A percentile compares a stretch with the other conserved stretches of the same genome.
Evolutionary conservation across 352 stramenopile species (phyloP).

Genomic region (Thalassiosira mediterranea): DNA sequence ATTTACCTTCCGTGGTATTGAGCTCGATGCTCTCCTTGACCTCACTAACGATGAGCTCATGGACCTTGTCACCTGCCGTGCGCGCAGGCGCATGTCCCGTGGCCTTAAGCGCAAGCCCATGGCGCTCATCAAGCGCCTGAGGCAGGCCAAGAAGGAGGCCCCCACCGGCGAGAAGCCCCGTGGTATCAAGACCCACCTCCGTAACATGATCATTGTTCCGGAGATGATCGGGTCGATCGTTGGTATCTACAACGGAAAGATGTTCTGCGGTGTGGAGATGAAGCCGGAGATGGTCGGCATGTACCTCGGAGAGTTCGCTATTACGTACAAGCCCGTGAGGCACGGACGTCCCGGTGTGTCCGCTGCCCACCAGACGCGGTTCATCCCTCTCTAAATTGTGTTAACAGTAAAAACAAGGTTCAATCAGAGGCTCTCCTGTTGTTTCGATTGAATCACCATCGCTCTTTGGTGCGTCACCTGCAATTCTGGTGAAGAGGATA

Average conservation of each 20-base stretch:
- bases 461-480: too few relatives aligned
- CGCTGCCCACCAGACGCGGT: constrained; percentile 95
- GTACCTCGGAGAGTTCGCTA: constrained; percentile 99
- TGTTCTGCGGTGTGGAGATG: constrained; percentile 99
- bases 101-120: constrained; percentile 99
- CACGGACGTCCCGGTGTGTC: constrained; percentile 99
- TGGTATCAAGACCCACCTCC: constrained; percentile 99
- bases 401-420: constrained; percentile 43
- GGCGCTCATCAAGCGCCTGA: constrained; percentile 98
- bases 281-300: constrained; percentile 99
- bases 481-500: too few relatives aligned
- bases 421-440: neutral
- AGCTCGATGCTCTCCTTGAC: constrained; percentile 99
- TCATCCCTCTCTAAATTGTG: constrained; percentile 97
- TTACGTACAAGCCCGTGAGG: constrained; percentile 98
- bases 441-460: too few relatives aligned
- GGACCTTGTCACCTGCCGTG: constrained; percentile 95
- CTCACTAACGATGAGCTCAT: constrained; percentile 99
- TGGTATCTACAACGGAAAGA: constrained; percentile 99
- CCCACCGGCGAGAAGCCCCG: constrained; percentile 96
- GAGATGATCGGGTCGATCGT: constrained; percentile 99
- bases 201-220: constrained; percentile 99
- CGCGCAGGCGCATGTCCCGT: constrained; percentile 97
- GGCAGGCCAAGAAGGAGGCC: constrained; percentile 98
- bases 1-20: constrained; percentile 99